A percentile compares a stretch with the other conserved stretches of the same genome.
phyloP scores from a whole-genome alignment of 2,329 filamentous ascomycete species.

The Fusarium fracticaudum region DNA sequence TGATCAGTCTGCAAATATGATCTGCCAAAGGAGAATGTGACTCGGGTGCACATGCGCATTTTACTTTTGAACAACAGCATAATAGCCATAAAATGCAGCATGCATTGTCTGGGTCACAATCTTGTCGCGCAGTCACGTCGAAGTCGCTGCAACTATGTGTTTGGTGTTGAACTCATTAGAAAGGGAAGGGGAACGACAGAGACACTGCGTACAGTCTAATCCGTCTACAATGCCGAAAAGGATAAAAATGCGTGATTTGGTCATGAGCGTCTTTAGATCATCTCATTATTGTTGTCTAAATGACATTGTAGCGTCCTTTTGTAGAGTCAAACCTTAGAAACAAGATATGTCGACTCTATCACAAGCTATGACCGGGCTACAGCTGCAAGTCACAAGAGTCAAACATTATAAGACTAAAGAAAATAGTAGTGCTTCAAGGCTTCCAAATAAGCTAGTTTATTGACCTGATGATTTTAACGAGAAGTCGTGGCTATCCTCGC shows the following conservation, averaged over 20 bases:
- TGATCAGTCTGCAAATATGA: background rate
- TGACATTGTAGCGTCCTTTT: background rate
- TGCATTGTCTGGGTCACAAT: fast-evolving
- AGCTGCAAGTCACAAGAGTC: no score
- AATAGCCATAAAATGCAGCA: fast-evolving
- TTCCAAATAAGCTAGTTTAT: fast-evolving
- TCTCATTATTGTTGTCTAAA: background rate
- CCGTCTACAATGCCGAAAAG: fast-evolving
- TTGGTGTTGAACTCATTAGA: background rate
- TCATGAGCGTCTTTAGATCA: no score
- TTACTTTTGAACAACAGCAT: fast-evolving
- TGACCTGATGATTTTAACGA: background rate
- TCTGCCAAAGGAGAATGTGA: background rate
- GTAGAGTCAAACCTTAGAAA: fast-evolving
- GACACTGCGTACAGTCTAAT: fast-evolving
- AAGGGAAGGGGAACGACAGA: background rate
- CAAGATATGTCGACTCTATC: background rate
- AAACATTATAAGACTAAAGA: fast-evolving
- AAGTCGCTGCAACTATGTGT: background rate
- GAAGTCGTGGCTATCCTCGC: background rate
- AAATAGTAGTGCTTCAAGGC: background rate
- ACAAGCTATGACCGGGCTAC: background rate
- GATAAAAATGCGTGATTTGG: fast-evolving
- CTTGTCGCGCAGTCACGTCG: fast-evolving
- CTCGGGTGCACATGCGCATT: background rate